Evolutionary conservation across 306 rosid genomes (phyloP).

Genomic region (Rosa persica): DNA sequence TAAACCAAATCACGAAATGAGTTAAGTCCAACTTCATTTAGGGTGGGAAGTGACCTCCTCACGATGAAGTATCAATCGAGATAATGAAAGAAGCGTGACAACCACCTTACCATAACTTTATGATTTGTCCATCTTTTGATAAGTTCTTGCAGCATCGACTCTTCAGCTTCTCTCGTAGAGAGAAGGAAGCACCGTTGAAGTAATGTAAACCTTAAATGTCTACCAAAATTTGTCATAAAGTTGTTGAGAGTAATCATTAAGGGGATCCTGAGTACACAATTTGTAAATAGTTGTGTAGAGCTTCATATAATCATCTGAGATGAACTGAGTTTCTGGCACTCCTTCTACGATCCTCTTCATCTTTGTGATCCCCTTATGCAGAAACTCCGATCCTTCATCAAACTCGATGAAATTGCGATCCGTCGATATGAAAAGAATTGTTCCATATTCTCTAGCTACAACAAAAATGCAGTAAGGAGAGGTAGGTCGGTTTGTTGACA

Average conservation of each 20-base stretch:
- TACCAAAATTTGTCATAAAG: constrained; percentile 41
- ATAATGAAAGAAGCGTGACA: constrained; percentile 29
- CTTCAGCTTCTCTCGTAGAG: constrained; percentile 50
- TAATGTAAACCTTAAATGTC: constrained; percentile 30
- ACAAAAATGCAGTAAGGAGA: neutral
- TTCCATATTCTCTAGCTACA: neutral
- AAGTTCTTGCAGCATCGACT: constrained; percentile 60
- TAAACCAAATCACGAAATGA: constrained; percentile 27
- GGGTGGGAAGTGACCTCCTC: constrained; percentile 21
- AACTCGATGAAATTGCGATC: neutral
- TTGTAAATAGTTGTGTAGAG: constrained; percentile 30
- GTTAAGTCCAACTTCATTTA: constrained; percentile 22
- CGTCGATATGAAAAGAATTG: neutral
- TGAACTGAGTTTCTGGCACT: neutral
- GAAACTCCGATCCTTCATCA: neutral
- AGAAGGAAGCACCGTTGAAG: constrained; percentile 43
- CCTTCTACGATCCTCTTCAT: constrained; percentile 4
- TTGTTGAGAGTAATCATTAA: constrained; percentile 26
- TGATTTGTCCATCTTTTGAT: constrained; percentile 57
- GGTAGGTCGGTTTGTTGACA: neutral
- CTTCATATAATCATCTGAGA: neutral
- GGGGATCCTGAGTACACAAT: constrained; percentile 45
- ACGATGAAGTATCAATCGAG: constrained; percentile 30
- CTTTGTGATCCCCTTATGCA: constrained; percentile 29
- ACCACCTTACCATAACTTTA: constrained; percentile 37